Evolutionary conservation across 805 yeast genomes (phyloP).

Genomic region (Candida cerambycidarum): DNA sequence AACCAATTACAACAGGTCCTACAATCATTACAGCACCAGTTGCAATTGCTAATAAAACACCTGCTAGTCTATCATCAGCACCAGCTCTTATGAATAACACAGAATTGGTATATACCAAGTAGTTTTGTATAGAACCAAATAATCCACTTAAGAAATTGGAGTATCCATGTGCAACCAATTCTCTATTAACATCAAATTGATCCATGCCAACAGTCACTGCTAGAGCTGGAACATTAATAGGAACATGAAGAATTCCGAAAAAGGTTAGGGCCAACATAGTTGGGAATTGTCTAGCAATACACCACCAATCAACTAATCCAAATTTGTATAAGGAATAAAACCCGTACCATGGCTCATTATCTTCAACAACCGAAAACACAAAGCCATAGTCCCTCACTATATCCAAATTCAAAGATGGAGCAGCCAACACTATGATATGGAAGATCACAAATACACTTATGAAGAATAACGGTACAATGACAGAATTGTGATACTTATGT

Average conservation of each 20-base stretch:
- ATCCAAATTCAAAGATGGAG: slow-evolving; percentile 65
- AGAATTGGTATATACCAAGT: slow-evolving; percentile 91
- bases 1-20: slow-evolving; percentile 93
- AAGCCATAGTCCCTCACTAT: slow-evolving; percentile 74
- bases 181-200: slow-evolving; percentile 86
- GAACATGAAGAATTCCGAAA: slow-evolving; percentile 94
- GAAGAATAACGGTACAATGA: slow-evolving; percentile 80
- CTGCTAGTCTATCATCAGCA: slow-evolving; percentile 86
- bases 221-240: slow-evolving; percentile 95
- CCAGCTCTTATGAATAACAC: slow-evolving; percentile 92
- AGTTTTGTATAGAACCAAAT: slow-evolving; percentile 88
- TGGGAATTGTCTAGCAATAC: slow-evolving; percentile 70
- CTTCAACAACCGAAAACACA: slow-evolving; percentile 69
- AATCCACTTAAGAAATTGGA: slow-evolving; percentile 84
- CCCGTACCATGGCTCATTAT: slow-evolving; percentile 83
- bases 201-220: slow-evolving; percentile 89
- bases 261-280: slow-evolving; percentile 95
- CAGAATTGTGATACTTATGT: slow-evolving; percentile 56
- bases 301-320: slow-evolving; percentile 69
- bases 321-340: slow-evolving; percentile 77
- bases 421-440: slow-evolving; percentile 62
- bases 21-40: slow-evolving; percentile 78
- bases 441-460: slow-evolving; percentile 66
- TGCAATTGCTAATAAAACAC: slow-evolving; percentile 81
- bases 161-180: slow-evolving; percentile 91